phyloP scores from a whole-genome alignment of 345 rosid species.

The Populus ilicifolia region DNA sequence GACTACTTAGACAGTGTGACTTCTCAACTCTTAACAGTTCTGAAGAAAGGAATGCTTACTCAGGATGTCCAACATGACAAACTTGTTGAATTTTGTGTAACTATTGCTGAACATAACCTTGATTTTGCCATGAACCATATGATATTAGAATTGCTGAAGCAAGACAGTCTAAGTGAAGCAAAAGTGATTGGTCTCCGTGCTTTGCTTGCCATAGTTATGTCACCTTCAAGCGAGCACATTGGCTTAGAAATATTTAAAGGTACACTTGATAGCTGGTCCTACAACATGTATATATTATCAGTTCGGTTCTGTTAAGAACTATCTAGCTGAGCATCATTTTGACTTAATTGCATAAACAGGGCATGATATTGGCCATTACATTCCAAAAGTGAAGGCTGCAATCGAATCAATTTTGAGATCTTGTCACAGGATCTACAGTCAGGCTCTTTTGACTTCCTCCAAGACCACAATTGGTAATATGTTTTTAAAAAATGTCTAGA shows the following conservation, averaged over 20 bases:
- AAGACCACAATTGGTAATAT: constrained; percentile 74
- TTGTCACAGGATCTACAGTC: constrained; percentile 78
- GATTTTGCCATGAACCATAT: constrained; percentile 98
- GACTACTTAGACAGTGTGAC: constrained; percentile 97
- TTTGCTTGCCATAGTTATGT: constrained; percentile 89
- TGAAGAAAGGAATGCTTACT: constrained; percentile 89
- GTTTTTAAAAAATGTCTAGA: constrained; percentile 1
- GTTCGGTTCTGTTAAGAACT: constrained; percentile 4
- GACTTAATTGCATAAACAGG: constrained; percentile 43
- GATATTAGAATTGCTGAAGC: constrained; percentile 91
- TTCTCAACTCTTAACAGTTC: constrained; percentile 80
- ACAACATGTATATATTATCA: constrained; percentile 16
- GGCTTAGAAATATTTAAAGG: constrained; percentile 94
- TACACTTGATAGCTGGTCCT: constrained; percentile 24
- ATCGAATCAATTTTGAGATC: constrained; percentile 89
- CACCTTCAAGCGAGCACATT: constrained; percentile 75
- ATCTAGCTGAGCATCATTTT: constrained; percentile 8
- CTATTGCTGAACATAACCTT: constrained; percentile 96
- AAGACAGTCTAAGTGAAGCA: constrained; percentile 92
- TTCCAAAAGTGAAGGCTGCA: constrained; percentile 97
- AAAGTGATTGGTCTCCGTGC: constrained; percentile 96
- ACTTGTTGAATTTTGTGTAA: constrained; percentile 95
- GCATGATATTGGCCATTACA: constrained; percentile 82
- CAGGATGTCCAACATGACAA: constrained; percentile 98
- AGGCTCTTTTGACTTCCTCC: constrained; percentile 90